A percentile compares a stretch with the other conserved stretches of the same genome.
Evolutionary conservation across 108 stramenopile genomes (phyloP).

Genomic region (Cyclotella atomus): DNA sequence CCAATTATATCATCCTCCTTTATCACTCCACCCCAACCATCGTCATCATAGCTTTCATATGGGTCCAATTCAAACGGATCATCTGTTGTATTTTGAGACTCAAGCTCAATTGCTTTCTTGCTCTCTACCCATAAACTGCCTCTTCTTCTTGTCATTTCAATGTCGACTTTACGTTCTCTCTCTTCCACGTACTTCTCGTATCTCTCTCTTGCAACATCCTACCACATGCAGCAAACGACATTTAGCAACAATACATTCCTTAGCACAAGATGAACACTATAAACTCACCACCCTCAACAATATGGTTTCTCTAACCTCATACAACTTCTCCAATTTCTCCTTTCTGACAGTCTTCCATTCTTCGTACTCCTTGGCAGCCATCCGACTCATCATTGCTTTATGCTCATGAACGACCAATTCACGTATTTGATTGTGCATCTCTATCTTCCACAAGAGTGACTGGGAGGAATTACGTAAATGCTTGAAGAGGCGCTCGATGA

Average conservation of each 20-base stretch:
- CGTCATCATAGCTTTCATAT: slow-evolving; percentile 26
- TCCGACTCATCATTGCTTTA: background rate
- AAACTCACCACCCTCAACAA: slow-evolving; percentile 22
- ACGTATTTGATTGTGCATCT: slow-evolving; percentile 50
- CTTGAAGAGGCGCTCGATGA: slow-evolving; percentile 29
- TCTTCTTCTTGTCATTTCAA: slow-evolving; percentile 30
- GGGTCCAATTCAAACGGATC: slow-evolving; percentile 6
- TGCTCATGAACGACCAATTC: slow-evolving; percentile 36
- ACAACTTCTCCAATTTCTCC: slow-evolving; percentile 49
- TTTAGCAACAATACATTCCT: background rate
- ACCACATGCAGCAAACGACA: background rate
- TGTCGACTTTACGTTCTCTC: slow-evolving; percentile 36
- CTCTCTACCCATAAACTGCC: slow-evolving; percentile 3
- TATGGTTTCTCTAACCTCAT: slow-evolving; percentile 59
- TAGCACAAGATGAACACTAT: background rate
- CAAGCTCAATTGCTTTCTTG: background rate
- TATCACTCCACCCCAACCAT: slow-evolving; percentile 35
- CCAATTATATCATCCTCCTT: slow-evolving; percentile 36
- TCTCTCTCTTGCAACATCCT: slow-evolving; percentile 29
- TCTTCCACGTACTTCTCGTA: slow-evolving; percentile 40
- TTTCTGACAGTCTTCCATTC: slow-evolving; percentile 41
- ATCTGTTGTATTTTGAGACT: background rate
- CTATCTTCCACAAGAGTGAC: slow-evolving; percentile 51
- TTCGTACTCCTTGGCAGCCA: slow-evolving; percentile 20
- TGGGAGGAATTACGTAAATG: slow-evolving; percentile 44